Percentiles rank a stretch among this genome's conserved stretches.
These are phyloP conservation scores for Dendrocalamus latiflorus DNA, from an alignment of 202 grass and related monocot species.

Conservation along the genomic window DNA sequence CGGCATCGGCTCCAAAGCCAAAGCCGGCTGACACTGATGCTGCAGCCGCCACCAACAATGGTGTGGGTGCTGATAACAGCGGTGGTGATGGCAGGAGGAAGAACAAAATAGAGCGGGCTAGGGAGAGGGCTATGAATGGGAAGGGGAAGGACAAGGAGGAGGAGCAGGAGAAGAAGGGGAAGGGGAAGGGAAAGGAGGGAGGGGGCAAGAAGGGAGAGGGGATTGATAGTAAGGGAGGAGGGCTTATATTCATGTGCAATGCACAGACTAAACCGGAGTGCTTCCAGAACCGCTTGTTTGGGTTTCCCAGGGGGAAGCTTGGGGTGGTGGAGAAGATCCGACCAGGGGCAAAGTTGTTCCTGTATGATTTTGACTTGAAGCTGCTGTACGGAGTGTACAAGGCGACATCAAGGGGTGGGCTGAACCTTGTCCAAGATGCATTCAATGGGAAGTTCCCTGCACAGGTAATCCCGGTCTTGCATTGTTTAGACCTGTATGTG, in stretches of 20 bases:
- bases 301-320: slow-evolving; percentile 60
- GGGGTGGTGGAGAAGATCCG: slow-evolving; percentile 64
- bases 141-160: slow-evolving; percentile 27
- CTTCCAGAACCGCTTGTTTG: slow-evolving; percentile 59
- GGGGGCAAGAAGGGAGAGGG: slow-evolving; percentile 13
- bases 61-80: neutral
- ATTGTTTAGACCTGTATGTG: neutral
- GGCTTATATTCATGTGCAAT: slow-evolving; percentile 97
- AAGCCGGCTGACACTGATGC: slow-evolving; percentile 1
- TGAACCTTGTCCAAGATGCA: slow-evolving; percentile 54
- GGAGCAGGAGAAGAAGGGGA: neutral
- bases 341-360: slow-evolving; percentile 62
- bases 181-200: neutral
- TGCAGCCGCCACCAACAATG: slow-evolving; percentile 21
- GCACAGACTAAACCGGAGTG: slow-evolving; percentile 79
- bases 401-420: slow-evolving; percentile 46
- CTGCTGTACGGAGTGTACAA: slow-evolving; percentile 84
- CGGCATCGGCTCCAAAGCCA: slow-evolving; percentile 15
- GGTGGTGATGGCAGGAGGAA: slow-evolving; percentile 8
- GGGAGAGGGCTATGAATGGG: neutral
- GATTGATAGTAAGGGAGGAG: slow-evolving; percentile 37
- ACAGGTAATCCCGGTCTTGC: slow-evolving; percentile 61
- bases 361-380: slow-evolving; percentile 99
- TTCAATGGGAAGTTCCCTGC: slow-evolving; percentile 73
- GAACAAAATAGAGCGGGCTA: neutral